phyloP scores from a whole-genome alignment of 805 yeast species.

The Wickerhamomyces queroliae region DNA sequence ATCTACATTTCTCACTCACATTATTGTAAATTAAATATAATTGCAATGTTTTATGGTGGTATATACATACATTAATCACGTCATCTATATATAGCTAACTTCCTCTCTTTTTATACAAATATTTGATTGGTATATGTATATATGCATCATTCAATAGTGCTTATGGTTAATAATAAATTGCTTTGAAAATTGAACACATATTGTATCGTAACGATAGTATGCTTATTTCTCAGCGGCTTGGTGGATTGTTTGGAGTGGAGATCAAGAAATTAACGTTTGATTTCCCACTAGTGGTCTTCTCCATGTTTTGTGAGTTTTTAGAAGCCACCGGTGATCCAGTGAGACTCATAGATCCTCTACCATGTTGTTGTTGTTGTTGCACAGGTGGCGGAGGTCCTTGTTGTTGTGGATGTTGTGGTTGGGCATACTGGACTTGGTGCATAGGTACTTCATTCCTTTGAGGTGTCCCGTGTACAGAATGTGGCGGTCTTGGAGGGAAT shows the following conservation, averaged over 20 bases:
- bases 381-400: constrained; percentile 1
- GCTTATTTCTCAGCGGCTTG: too few species aligned
- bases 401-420: constrained; percentile 1
- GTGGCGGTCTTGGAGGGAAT: constrained; percentile 1
- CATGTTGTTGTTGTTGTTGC: constrained; percentile 1
- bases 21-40: too few species aligned
- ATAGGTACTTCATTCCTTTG: not conserved
- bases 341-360: not conserved
- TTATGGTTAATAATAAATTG: too few species aligned
- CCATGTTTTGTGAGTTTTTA: constrained; percentile 2
- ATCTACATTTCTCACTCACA: too few species aligned
- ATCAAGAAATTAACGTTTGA: constrained; percentile 22
- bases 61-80: too few species aligned
- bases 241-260: constrained; percentile 22
- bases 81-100: too few species aligned
- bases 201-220: too few species aligned
- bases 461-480: not conserved
- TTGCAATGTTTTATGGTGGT: too few species aligned
- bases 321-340: not conserved
- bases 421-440: not conserved
- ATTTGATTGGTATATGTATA: too few species aligned
- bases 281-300: constrained; percentile 9
- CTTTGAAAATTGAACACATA: too few species aligned
- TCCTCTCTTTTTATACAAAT: too few species aligned
- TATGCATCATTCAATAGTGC: too few species aligned